Conservation (phyloP, 352 stramenopile genomes). For the Phytophthora multivora region DNA sequence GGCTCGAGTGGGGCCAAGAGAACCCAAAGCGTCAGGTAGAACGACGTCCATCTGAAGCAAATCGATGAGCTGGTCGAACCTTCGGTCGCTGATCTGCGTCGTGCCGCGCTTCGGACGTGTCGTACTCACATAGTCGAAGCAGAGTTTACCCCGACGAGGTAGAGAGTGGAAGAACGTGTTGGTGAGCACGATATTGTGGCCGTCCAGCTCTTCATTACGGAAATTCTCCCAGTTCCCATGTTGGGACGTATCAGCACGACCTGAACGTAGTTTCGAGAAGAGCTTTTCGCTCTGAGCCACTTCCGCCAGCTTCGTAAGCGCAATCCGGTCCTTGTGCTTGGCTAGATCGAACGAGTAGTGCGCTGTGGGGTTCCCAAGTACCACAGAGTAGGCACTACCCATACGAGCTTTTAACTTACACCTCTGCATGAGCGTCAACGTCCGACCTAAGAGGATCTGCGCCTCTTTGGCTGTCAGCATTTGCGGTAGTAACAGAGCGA, state of each 20-base stretch:
- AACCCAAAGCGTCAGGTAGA: slow-evolving; percentile 20
- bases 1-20: slow-evolving; percentile 21
- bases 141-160: slow-evolving; percentile 71
- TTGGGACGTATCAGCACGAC: slow-evolving; percentile 79
- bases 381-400: slow-evolving; percentile 82
- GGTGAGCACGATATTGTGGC: slow-evolving; percentile 67
- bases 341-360: slow-evolving; percentile 82
- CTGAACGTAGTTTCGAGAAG: slow-evolving; percentile 63
- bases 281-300: slow-evolving; percentile 85
- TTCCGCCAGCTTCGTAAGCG: slow-evolving; percentile 81
- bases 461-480: slow-evolving; percentile 86
- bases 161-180: slow-evolving; percentile 82
- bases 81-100: slow-evolving; percentile 59
- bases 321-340: slow-evolving; percentile 76
- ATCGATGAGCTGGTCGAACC: slow-evolving; percentile 77
- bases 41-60: slow-evolving; percentile 60
- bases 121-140: slow-evolving; percentile 92
- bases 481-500: slow-evolving; percentile 78
- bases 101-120: slow-evolving; percentile 67
- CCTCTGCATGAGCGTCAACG: slow-evolving; percentile 69
- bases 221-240: slow-evolving; percentile 94
- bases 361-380: slow-evolving; percentile 85
- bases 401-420: slow-evolving; percentile 83
- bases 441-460: slow-evolving; percentile 67
- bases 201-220: slow-evolving; percentile 88